Conservation (phyloP, 2,329 filamentous ascomycete species). For the Penicillium sp. region DNA sequence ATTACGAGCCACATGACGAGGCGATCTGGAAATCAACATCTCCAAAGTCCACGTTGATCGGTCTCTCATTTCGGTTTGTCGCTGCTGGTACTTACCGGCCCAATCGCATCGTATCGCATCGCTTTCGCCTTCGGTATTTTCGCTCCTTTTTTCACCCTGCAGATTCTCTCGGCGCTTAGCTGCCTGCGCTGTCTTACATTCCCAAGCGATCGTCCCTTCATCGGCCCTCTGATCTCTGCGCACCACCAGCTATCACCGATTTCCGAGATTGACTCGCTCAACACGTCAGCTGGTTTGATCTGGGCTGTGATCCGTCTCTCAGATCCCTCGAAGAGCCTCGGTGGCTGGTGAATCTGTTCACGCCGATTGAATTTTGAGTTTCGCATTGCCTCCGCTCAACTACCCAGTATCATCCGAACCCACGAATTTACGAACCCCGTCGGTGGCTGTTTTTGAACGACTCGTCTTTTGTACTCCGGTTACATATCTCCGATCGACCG, state of each 20-base stretch:
- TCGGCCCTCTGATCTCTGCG: conserved; percentile 10
- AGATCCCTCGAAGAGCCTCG: background rate
- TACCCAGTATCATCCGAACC: background rate
- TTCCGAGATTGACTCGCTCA: background rate
- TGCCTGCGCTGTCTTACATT: conserved; percentile 21
- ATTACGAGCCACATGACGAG: conserved; percentile 29
- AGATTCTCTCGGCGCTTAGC: conserved; percentile 22
- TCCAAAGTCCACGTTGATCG: background rate
- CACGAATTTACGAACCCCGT: background rate
- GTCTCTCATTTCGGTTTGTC: conserved; percentile 8
- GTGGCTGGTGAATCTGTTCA: background rate
- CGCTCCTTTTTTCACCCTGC: conserved; percentile 3
- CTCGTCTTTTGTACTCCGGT: background rate
- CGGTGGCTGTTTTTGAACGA: background rate
- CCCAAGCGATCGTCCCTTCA: conserved; percentile 11
- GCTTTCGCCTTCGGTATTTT: background rate
- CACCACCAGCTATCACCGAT: background rate
- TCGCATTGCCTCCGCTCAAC: conserved; percentile 1
- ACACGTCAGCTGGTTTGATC: conserved; percentile 7
- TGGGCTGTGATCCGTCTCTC: background rate
- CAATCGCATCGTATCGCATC: background rate
- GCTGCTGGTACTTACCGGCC: background rate
- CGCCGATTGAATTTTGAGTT: conserved; percentile 1
- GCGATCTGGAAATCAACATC: conserved; percentile 21
- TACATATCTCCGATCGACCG: conserved; percentile 1